Conservation (phyloP, 345 rosid species). For the Adansonia digitata region DNA sequence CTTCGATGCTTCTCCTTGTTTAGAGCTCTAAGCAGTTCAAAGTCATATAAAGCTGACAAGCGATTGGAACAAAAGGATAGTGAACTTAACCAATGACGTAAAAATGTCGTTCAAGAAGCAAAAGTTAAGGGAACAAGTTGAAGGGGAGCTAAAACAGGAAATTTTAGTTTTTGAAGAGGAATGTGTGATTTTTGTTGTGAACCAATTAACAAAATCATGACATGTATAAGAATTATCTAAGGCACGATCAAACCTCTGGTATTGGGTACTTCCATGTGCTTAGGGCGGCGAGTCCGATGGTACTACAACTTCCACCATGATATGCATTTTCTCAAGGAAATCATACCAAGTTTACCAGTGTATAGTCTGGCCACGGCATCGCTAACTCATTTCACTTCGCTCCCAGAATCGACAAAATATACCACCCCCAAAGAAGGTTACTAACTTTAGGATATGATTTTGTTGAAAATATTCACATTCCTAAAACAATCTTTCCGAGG, state of each 20-base stretch:
- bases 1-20: no score
- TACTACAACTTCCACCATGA: constrained; percentile 92
- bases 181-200: background rate
- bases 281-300: constrained; percentile 82
- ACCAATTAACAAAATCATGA: no score
- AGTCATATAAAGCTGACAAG: background rate
- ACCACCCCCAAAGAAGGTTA: constrained; percentile 59
- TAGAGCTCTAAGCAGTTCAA: no score
- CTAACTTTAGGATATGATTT: no score
- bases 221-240: background rate
- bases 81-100: background rate
- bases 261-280: constrained; percentile 93
- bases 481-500: background rate
- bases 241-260: constrained; percentile 59
- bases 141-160: background rate
- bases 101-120: no score
- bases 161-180: background rate
- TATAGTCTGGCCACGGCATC: constrained; percentile 89
- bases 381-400: constrained; percentile 91
- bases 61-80: background rate
- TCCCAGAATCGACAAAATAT: constrained; percentile 88
- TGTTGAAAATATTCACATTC: background rate
- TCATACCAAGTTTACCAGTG: constrained; percentile 77
- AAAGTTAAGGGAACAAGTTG: no score
- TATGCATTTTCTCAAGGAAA: constrained; percentile 86